Conservation (phyloP, 2,329 filamentous ascomycete species). For the Colletotrichum tofieldiae region DNA sequence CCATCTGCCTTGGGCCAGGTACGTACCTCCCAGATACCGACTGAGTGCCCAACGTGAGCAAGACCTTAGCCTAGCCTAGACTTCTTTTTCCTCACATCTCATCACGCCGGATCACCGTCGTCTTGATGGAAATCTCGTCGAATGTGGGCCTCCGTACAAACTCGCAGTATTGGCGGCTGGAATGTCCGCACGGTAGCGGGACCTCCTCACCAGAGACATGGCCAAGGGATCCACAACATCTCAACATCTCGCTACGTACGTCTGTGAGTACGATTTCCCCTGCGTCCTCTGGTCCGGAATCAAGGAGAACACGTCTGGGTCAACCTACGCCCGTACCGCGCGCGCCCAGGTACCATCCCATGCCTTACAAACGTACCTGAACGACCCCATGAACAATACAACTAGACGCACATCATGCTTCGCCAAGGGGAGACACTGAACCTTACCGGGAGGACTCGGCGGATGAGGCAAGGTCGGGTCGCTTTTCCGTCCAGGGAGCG, state of each 20-base stretch:
- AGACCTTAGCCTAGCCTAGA: background rate
- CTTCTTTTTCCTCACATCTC: constrained; percentile 11
- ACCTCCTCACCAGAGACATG: constrained; percentile 16
- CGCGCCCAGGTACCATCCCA: background rate
- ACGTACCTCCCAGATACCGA: background rate
- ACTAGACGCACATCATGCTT: constrained; percentile 17
- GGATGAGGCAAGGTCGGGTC: background rate
- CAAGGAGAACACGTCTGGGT: background rate
- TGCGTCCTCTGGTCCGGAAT: background rate
- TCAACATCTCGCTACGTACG: constrained; percentile 15
- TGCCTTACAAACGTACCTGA: background rate
- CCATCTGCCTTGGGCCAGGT: background rate
- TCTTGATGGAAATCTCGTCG: constrained; percentile 15
- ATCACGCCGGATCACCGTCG: background rate
- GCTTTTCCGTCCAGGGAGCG: constrained; percentile 22
- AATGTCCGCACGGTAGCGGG: constrained; percentile 18
- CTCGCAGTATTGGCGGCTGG: background rate
- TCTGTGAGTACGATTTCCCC: background rate
- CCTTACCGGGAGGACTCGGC: constrained; percentile 9
- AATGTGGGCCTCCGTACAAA: background rate
- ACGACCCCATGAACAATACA: constrained; percentile 3
- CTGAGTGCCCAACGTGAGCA: background rate
- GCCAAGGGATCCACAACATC: constrained; percentile 24
- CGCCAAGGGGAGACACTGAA: constrained; percentile 30
- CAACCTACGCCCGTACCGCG: constrained; percentile 22